A percentile compares a stretch with the other conserved stretches of the same genome.
phyloP scores from a whole-genome alignment of 306 rosid genomes.

The Quercus robur region DNA sequence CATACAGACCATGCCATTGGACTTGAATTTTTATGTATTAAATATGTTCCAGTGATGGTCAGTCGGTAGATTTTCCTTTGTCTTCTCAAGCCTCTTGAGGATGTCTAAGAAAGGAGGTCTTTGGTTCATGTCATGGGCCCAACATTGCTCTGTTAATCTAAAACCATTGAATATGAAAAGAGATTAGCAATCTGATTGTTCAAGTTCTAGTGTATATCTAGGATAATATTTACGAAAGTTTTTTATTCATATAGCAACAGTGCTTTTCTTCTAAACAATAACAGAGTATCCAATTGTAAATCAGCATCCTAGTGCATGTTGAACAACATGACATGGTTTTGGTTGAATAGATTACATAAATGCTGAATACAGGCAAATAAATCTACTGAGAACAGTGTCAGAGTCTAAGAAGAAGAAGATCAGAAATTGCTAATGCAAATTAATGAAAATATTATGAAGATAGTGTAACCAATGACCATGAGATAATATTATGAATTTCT shows the following conservation, averaged over 20 bases:
- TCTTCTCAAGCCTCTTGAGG: conserved; percentile 73
- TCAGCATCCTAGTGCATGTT: neutral
- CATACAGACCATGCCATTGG: conserved; percentile 19
- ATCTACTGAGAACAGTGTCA: neutral
- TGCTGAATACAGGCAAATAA: neutral
- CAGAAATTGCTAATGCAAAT: neutral
- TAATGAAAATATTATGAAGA: too few relatives aligned
- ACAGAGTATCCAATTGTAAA: neutral
- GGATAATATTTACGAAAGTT: neutral
- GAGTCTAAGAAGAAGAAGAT: neutral
- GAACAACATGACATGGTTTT: neutral
- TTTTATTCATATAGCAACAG: neutral
- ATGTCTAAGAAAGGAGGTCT: conserved; percentile 87
- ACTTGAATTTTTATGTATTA: conserved; percentile 28
- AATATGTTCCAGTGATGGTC: conserved; percentile 80
- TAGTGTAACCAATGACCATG: too few relatives aligned
- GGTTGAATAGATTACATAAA: neutral
- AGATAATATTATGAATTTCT: too few relatives aligned
- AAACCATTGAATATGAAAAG: conserved; percentile 5
- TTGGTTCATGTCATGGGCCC: conserved; percentile 66
- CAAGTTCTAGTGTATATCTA: neutral
- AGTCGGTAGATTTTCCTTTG: conserved; percentile 58
- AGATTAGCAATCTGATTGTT: neutral
- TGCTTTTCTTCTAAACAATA: neutral
- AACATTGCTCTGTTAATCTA: conserved; percentile 75